Base-by-base conservation (phyloP, 257 asterid genomes). In the Leonotis leonurus region DNA sequence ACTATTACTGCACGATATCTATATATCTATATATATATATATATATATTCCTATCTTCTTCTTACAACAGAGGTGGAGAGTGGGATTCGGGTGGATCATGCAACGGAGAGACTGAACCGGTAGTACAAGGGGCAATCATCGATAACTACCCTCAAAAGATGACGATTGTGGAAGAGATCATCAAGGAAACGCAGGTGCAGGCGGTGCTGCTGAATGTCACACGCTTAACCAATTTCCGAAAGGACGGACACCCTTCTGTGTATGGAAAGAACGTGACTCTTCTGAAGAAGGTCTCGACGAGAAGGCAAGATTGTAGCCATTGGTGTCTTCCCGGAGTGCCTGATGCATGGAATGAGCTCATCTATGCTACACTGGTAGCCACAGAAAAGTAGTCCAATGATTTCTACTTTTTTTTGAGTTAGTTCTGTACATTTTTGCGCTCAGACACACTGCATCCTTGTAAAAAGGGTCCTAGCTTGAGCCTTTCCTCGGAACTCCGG, bases 291-390 rank as follows among this genome's bases (percentile, higher is more conserved):
- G 88, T 83, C 21, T 83, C 98, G 0, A 72, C 75, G n/a, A 78
- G 75, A 64, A 76, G 78, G 51, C 97, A 93, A 82, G 99, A 89
- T 71, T 93, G 99, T 69, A 93, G 99, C 80, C 99, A 93, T 40
- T 93, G 99, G 99, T 93, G 97, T 63, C 95, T 93, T 50, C 97
- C 99, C 0, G 97, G 99, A 0, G 95, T 89, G 45, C 97, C 99
- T 5, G 97, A 93, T 69, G 81, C 92, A 5, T 93, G 99, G 99
- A 93, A 93, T 57, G 97, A 93, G 85, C 90, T 93, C 5, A 85
- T 93, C 61, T 93, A 89, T 51, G 73, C 95, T 49, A 79, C 85
- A 20, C 54, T 93, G 75, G 78, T 89, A 51, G 71, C 75, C 29
- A 52, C 62, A 61, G 77, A 76, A 58, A 50, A 67, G 21, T 60